Evolutionary conservation across 2,329 filamentous ascomycete species (phyloP).

Genomic region (Cercospora brassicicola): DNA sequence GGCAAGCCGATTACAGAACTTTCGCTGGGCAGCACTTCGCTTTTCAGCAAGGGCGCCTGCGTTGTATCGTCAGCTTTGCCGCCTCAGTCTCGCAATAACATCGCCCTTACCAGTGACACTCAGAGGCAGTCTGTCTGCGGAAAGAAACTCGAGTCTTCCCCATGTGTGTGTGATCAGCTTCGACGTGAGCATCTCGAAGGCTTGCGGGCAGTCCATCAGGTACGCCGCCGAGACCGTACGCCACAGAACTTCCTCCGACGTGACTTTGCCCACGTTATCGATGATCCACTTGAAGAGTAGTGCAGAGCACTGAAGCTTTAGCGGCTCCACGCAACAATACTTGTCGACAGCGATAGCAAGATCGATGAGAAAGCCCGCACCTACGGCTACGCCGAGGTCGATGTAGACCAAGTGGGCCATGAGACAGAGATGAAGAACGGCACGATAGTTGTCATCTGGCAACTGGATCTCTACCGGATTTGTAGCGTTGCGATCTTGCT

Average conservation of each 20-base stretch:
- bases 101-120: not conserved
- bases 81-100: no score
- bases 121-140: not conserved
- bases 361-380: no score
- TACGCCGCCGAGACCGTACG: not conserved
- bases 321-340: no score
- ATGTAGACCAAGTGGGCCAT: not conserved
- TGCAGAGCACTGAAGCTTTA: no score
- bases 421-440: conserved; percentile 13
- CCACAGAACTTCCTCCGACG: not conserved
- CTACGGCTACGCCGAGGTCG: no score
- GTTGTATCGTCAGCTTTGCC: not conserved
- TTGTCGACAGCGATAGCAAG: no score
- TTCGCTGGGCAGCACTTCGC: not conserved
- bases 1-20: not conserved
- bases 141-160: not conserved
- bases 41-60: not conserved
- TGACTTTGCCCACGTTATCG: no score
- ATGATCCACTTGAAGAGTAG: no score
- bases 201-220: not conserved
- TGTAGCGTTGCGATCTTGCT: not conserved
- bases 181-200: not conserved
- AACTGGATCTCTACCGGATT: conserved; percentile 11
- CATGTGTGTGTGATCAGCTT: not conserved
- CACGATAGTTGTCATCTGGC: conserved; percentile 12